phyloP scores from a whole-genome alignment of 2,329 filamentous ascomycete species.

The Atkinsonella hypoxylon region DNA sequence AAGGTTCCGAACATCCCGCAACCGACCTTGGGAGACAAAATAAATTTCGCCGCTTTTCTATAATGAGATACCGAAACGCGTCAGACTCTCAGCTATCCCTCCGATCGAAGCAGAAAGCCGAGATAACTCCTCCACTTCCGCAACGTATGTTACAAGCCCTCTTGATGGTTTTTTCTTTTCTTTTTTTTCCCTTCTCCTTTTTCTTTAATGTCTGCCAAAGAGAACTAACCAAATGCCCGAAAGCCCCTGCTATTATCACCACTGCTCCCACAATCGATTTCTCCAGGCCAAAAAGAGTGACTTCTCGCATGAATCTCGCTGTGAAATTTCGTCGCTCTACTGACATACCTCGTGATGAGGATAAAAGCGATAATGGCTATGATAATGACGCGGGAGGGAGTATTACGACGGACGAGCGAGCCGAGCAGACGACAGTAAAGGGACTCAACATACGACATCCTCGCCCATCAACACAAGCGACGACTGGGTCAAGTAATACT shows the following conservation, averaged over 20 bases:
- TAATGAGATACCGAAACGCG: slow-evolving; percentile 81
- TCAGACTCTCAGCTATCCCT: slow-evolving; percentile 82
- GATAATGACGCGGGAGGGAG: neutral
- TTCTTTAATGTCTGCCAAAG: neutral
- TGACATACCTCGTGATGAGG: slow-evolving; percentile 28
- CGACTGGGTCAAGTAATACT: slow-evolving; percentile 17
- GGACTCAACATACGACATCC: slow-evolving; percentile 44
- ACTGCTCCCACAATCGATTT: slow-evolving; percentile 71
- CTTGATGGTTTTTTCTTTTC: no score
- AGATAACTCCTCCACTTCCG: slow-evolving; percentile 44
- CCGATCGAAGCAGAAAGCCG: slow-evolving; percentile 56
- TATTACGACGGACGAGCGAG: slow-evolving; percentile 14
- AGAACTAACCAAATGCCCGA: neutral
- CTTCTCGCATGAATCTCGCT: slow-evolving; percentile 42
- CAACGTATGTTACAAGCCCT: slow-evolving; percentile 33
- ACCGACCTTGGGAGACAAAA: slow-evolving; percentile 25
- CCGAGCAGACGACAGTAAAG: slow-evolving; percentile 19
- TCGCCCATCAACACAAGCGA: slow-evolving; percentile 18
- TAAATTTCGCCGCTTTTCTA: slow-evolving; percentile 50
- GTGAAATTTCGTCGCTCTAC: slow-evolving; percentile 40
- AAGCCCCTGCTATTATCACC: slow-evolving; percentile 70
- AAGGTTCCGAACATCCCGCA: slow-evolving; percentile 12
- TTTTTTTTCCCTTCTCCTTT: no score
- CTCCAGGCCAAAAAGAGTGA: slow-evolving; percentile 39
- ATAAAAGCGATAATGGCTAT: neutral